These are phyloP conservation scores for Mycena crocata DNA, from an alignment of 768 basidiomycete genomes.

Conservation along the genomic window DNA sequence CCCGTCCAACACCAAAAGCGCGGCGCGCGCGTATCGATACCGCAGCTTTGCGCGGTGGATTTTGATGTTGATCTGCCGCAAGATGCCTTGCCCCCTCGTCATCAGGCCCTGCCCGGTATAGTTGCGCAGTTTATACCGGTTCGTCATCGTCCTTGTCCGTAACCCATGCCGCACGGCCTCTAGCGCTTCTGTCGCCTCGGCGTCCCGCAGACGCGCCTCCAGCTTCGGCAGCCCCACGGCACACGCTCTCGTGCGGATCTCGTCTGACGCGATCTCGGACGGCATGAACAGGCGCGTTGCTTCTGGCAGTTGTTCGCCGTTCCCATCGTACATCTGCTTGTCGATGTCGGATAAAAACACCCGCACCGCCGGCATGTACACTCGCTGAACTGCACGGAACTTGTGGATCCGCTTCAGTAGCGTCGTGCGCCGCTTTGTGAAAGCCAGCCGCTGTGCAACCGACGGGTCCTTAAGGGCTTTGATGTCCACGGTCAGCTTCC, in stretches of 20 bases:
- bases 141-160: neutral
- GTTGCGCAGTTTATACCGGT: neutral
- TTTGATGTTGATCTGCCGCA: neutral
- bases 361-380: neutral
- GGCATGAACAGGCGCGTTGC: neutral
- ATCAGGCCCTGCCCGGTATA: neutral
- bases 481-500: neutral
- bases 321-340: neutral
- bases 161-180: neutral
- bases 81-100: slow-evolving; percentile 5
- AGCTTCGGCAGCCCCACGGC: neutral
- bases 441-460: neutral
- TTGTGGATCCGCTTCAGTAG: neutral
- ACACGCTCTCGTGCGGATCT: neutral
- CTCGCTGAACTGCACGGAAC: neutral
- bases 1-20: neutral
- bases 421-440: neutral
- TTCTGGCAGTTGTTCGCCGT: neutral
- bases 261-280: neutral
- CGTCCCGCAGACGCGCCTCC: slow-evolving; percentile 2
- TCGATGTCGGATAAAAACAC: neutral
- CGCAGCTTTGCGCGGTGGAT: slow-evolving; percentile 8
- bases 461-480: neutral
- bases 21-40: neutral
- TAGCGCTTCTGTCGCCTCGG: neutral